phyloP scores from a whole-genome alignment of 1,284 basidiomycete genomes.

The Trichosporon ovoides region DNA sequence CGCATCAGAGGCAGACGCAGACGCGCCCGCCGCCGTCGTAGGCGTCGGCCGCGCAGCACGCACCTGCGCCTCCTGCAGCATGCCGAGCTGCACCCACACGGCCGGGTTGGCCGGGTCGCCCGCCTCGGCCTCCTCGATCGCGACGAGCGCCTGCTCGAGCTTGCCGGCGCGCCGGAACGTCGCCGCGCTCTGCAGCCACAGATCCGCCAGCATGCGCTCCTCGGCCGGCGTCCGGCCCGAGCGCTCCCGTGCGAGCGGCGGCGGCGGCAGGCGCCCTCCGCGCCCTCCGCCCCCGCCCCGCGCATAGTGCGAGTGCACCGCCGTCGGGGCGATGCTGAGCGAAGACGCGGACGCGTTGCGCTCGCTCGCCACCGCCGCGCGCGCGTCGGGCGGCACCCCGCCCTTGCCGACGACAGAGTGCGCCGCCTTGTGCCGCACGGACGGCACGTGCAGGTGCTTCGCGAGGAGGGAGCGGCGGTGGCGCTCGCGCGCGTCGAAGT shows the following conservation, averaged over 20 bases:
- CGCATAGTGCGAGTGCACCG: constrained; percentile 68
- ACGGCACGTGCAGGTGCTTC: constrained; percentile 44
- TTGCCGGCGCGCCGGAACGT: constrained; percentile 86
- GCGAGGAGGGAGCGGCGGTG: constrained; percentile 26
- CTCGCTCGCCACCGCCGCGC: too few species aligned
- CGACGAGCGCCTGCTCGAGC: constrained; percentile 78
- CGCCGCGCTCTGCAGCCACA: constrained; percentile 92
- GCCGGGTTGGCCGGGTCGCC: constrained; percentile 77
- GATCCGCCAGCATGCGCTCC: constrained; percentile 67
- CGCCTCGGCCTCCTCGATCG: constrained; percentile 92
- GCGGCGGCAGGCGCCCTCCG: constrained; percentile 19
- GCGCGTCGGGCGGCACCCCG: constrained; percentile 17
- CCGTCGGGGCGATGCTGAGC: constrained; percentile 58
- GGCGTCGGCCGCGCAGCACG: too few species aligned
- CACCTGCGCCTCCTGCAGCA: constrained; percentile 57
- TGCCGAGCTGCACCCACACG: constrained; percentile 89
- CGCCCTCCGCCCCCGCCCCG: constrained; percentile 13
- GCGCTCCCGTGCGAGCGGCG: constrained; percentile 24
- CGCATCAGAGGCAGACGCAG: too few species aligned
- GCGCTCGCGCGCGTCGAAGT: constrained; percentile 7
- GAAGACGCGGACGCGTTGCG: constrained; percentile 22
- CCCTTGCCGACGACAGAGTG: not conserved
- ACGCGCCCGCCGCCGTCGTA: too few species aligned
- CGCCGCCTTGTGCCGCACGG: constrained; percentile 4
- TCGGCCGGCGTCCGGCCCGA: constrained; percentile 56